These are phyloP conservation scores for Stemphylium vesicarium DNA, from an alignment of 2,329 filamentous ascomycete species.

Conservation along the genomic window DNA sequence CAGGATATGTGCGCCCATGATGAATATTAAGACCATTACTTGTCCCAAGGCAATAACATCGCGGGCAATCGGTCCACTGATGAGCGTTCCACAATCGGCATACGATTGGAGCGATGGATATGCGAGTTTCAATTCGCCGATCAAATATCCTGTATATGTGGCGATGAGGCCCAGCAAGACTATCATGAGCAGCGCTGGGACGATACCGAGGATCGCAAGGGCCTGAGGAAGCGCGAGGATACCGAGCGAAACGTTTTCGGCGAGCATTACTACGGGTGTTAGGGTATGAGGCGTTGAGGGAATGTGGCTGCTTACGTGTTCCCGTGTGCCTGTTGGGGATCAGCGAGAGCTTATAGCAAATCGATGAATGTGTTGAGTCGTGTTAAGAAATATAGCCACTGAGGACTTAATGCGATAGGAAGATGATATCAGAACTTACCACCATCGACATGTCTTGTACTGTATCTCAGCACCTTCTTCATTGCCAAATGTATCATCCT, in stretches of 20 bases:
- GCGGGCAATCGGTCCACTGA: slow-evolving; percentile 66
- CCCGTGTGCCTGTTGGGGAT: slow-evolving; percentile 1
- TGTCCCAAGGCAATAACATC: slow-evolving; percentile 69
- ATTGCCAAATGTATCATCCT: slow-evolving; percentile 32
- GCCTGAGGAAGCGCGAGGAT: slow-evolving; percentile 62
- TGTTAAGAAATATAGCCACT: not conserved
- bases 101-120: slow-evolving; percentile 69
- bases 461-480: slow-evolving; percentile 53
- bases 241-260: slow-evolving; percentile 65
- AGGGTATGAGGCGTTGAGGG: not conserved
- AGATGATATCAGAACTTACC: slow-evolving; percentile 28
- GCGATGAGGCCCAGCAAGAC: slow-evolving; percentile 61
- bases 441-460: slow-evolving; percentile 60
- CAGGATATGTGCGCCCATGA: slow-evolving; percentile 74
- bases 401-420: not conserved
- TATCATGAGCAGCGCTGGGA: slow-evolving; percentile 62
- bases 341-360: not conserved
- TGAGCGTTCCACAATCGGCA: slow-evolving; percentile 69
- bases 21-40: slow-evolving; percentile 69
- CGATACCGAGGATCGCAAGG: slow-evolving; percentile 59
- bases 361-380: not conserved
- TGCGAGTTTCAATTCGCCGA: slow-evolving; percentile 64
- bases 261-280: slow-evolving; percentile 57
- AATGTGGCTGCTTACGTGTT: not conserved
- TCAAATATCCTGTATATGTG: slow-evolving; percentile 66